Evolutionary conservation across 179 eudicot genomes (phyloP), one percentile per base, ranked within the genome.

Genomic region (Heliamphora pulchella): DNA sequence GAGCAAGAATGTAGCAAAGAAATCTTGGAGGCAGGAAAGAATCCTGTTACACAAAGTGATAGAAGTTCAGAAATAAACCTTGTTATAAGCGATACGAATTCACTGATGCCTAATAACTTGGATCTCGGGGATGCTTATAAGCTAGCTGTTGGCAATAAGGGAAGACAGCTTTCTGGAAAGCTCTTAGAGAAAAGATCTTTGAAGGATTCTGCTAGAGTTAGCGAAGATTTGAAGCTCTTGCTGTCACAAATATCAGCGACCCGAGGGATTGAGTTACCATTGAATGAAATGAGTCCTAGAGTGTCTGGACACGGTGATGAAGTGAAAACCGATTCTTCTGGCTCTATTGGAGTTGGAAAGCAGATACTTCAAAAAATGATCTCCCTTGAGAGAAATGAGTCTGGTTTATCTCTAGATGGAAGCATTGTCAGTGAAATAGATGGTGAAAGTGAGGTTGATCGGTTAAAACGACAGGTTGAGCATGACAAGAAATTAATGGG

Each of bases 101-200:
- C 80, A 79, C 86, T 76, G 80, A 72, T 59, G 59, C 73, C 89
- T n/a, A 84, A 83, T 82, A 22, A 78, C 69, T 83, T 96, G 86
- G 96, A 96, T 71, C 96, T 96, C 44, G 89, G 90, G 22, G 98
- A 92, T 86, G 98, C 99, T 64, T 96, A 94, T 88, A 91, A 87
- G 88, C 86, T 94, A 73, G 99, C 98, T 72, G 74, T 90, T 41
- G 82, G 91, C 81, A 86, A 80, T 79, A 91, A 79, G 77, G 89
- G 91, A 75, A 89, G 89, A 82, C 93, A 90, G 79, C 84, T 88
- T 69, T 93, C 99, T 61, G 91, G 89, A 73, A 91, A 87, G 86
- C 76, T 88, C 57, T 71, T 91, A 4, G 95, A 93, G 62, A 92
- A 89, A 84, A 82, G 77, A 79, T 80, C 93, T 72, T 82, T 82